A percentile compares a stretch with the other conserved stretches of the same genome.
phyloP scores from a whole-genome alignment of 495 filamentous ascomycete species.

The Tuber borchii region DNA sequence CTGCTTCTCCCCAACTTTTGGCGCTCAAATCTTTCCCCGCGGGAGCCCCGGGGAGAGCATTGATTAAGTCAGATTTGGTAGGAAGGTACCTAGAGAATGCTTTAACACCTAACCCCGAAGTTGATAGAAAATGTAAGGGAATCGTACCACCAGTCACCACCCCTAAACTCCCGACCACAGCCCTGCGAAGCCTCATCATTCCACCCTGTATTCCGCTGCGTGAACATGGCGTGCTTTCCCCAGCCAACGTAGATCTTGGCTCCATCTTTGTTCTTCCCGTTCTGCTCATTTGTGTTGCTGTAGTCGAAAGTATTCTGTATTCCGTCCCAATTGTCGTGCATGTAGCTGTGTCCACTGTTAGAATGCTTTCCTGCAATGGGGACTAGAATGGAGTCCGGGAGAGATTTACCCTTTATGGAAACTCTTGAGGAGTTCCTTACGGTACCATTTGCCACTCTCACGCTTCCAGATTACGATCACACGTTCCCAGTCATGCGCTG shows the following conservation, averaged over 20 bases:
- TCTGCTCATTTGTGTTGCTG: constrained; percentile 22
- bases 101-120: background rate
- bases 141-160: constrained; percentile 27
- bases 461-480: constrained; percentile 38
- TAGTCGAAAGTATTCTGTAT: constrained; percentile 33
- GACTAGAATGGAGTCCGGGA: background rate
- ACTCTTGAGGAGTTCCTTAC: constrained; percentile 29
- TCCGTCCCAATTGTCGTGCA: constrained; percentile 19
- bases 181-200: constrained; percentile 31
- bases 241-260: constrained; percentile 40
- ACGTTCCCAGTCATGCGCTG: constrained; percentile 34
- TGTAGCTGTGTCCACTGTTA: constrained; percentile 6
- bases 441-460: constrained; percentile 21
- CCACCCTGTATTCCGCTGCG: constrained; percentile 30
- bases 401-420: constrained; percentile 29
- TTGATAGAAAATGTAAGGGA: background rate
- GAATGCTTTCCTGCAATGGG: background rate
- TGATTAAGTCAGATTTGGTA: constrained; percentile 17
- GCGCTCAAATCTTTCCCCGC: constrained; percentile 16
- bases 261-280: constrained; percentile 27
- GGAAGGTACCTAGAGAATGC: constrained; percentile 25
- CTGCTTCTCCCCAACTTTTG: constrained; percentile 33
- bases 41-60: constrained; percentile 7
- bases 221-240: constrained; percentile 39
- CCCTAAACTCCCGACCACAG: constrained; percentile 32